These are phyloP conservation scores for Paecilomyces fulvus DNA, from an alignment of 2,329 filamentous ascomycete species.

Conservation along the genomic window DNA sequence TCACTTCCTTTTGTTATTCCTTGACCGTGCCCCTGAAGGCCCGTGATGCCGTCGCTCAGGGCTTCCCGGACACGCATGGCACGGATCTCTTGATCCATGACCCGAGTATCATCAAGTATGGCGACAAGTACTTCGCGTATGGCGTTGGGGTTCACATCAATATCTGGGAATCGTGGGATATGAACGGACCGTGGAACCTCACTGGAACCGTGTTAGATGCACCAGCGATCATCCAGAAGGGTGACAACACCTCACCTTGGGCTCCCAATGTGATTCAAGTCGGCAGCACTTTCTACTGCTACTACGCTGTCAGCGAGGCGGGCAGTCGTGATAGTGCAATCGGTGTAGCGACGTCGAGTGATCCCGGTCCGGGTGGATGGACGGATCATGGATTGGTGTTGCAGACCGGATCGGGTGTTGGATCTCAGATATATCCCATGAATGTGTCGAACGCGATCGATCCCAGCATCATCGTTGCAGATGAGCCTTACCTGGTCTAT, in stretches of 20 bases:
- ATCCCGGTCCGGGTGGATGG: slow-evolving; percentile 18
- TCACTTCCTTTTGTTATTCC: neutral
- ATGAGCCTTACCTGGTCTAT: slow-evolving; percentile 22
- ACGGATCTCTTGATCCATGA: slow-evolving; percentile 22
- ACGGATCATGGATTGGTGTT: slow-evolving; percentile 28
- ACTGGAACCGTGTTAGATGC: slow-evolving; percentile 21
- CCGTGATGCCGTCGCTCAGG: neutral
- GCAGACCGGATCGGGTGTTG: slow-evolving; percentile 18
- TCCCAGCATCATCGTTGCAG: slow-evolving; percentile 17
- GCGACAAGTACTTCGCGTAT: slow-evolving; percentile 22
- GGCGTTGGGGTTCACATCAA: slow-evolving; percentile 23
- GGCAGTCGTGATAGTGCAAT: slow-evolving; percentile 27
- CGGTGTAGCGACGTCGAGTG: slow-evolving; percentile 24
- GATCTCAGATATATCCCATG: slow-evolving; percentile 21
- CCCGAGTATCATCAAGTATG: slow-evolving; percentile 21
- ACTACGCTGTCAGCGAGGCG: slow-evolving; percentile 22
- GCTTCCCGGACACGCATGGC: neutral
- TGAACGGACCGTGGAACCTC: slow-evolving; percentile 24
- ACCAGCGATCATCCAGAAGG: slow-evolving; percentile 21
- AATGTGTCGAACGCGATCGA: slow-evolving; percentile 31
- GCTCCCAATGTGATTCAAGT: slow-evolving; percentile 24
- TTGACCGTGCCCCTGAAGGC: neutral
- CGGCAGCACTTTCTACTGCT: slow-evolving; percentile 28
- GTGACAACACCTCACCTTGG: slow-evolving; percentile 25
- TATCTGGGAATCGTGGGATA: slow-evolving; percentile 19